Conservation (phyloP, 768 basidiomycete genomes). For the Mycena crocata region DNA sequence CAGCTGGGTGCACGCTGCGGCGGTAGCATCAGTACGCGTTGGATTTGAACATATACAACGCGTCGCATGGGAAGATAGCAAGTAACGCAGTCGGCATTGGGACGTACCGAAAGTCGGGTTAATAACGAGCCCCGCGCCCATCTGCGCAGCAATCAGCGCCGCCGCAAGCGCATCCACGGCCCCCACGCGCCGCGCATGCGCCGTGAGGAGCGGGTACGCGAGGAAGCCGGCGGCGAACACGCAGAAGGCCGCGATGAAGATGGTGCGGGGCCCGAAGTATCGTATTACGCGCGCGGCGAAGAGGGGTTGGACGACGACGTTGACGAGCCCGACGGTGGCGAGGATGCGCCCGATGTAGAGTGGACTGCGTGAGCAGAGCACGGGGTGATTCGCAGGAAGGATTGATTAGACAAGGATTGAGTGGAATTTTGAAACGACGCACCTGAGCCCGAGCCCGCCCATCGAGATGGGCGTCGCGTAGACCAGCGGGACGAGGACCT, state of each 20-base stretch:
- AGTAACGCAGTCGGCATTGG: no score
- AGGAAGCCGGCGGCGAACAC: constrained; percentile 20
- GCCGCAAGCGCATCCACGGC: constrained; percentile 30
- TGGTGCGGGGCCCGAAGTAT: constrained; percentile 18
- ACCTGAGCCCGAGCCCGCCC: constrained; percentile 61
- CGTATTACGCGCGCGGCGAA: constrained; percentile 15
- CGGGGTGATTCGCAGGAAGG: no score
- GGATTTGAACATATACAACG: no score
- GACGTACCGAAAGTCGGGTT: constrained; percentile 31
- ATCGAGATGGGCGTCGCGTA: constrained; percentile 57
- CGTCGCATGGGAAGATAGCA: no score
- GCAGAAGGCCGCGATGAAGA: constrained; percentile 24
- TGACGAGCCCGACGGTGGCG: constrained; percentile 55
- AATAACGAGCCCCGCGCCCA: constrained; percentile 24
- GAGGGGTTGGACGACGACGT: constrained; percentile 54
- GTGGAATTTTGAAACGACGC: background rate
- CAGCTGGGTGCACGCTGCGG: constrained; percentile 36
- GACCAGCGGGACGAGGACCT: constrained; percentile 30
- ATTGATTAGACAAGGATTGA: background rate
- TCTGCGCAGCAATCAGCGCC: constrained; percentile 31
- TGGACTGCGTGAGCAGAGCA: constrained; percentile 40
- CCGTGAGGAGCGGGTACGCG: constrained; percentile 28
- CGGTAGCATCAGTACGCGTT: background rate
- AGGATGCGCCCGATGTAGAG: constrained; percentile 62
- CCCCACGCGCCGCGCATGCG: constrained; percentile 28